Evolutionary conservation across 2,329 filamentous ascomycete species (phyloP), one percentile per base, ranked within the genome.

Genomic region (Polychaeton citri): DNA sequence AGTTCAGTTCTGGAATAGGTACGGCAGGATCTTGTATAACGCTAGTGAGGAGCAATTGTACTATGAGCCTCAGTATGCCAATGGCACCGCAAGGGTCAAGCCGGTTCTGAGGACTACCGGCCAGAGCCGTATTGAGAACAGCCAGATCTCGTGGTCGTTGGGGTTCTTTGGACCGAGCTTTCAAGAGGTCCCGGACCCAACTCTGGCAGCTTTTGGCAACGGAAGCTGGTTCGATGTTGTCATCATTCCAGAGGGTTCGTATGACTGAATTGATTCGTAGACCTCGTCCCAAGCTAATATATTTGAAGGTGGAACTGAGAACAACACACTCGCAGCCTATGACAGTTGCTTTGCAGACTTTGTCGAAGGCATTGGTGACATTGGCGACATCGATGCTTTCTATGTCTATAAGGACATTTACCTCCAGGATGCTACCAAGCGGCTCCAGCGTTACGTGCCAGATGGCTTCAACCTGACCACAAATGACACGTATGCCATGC

Each of bases 91-190:
- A 6, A 57, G 67, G 6, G 56, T 63, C 0, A 68, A 66, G 50
- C 63, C 69, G 0, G 61, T 71, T 0, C 56, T 74, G 32, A 59
- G 71, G 18, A 73, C 70, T 0, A 74, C 71, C 0, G 59, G 60
- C 28, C 70, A 74, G 49, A 63, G 59, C 8, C 61, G 71, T 19
- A 74, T 74, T 30, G 48, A 66, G 39, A 71, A 74, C 50, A 70
- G 64, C n/a, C 55, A 67, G 44, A 66, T 69, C 46, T 65, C 58
- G 41, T 71, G 67, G 67, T 60, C 64, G 1, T 53, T 71, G 3
- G 66, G 67, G 9, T 71, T 70, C 54, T 71, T 71, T 49, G 61
- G 70, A 28, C 62, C 63, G 6, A 65, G 59, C 17, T 67, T 61
- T 46, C 50, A 58, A 31, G 39, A 49, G 2, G 49, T 48, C 5